Base-by-base conservation (phyloP, 495 filamentous ascomycete genomes). In the Penicillium cataractarum region DNA sequence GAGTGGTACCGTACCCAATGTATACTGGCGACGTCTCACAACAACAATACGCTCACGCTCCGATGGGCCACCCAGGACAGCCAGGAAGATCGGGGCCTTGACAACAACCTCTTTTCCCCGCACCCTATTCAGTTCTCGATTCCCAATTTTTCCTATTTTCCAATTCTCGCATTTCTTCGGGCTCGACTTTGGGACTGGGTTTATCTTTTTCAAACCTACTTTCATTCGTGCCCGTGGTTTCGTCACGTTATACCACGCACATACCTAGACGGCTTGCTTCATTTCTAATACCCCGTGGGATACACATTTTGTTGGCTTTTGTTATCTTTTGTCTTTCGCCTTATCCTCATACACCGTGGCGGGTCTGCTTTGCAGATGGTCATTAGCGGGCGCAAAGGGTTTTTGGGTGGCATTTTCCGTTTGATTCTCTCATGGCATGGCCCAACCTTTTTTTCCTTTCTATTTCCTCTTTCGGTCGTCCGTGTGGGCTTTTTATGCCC, bases 371-470 rank as follows among this genome's bases (percentile, higher is more conserved):
- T 65, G 66, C 72, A 76, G 76, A 75, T 76, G 63, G 65, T 75
- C 73, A 77, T 78, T 74, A 79, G 76, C 76, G 75, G 76, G 76
- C 75, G 75, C 73, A 74, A n/a, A 71, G 69, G 72, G 74, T 62
- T 68, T 68, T 69, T 61, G 71, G 70, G 70, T 72, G 74, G 76
- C 70, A 73, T 74, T 71, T 73, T 76, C 44, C 60, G 24, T 60
- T 55, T 65, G 55, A 55, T 66, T 57, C 44, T 61, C 42, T 66
- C 60, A 65, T 67, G 63, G 66, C 66, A 65, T 59, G 61, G 49
- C 59, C 57, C 60, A 52, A 57, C 35, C 24, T 58, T 71, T 71
- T 70, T 60, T 24, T 50, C 66, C 42, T 68, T n/a, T 27, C 62
- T 61, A 55, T 50, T 56, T 55, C 63, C 39, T 58, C 31, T 40